Evolutionary conservation across 768 basidiomycete species (phyloP).

Genomic region (Hygrocybe punicea): DNA sequence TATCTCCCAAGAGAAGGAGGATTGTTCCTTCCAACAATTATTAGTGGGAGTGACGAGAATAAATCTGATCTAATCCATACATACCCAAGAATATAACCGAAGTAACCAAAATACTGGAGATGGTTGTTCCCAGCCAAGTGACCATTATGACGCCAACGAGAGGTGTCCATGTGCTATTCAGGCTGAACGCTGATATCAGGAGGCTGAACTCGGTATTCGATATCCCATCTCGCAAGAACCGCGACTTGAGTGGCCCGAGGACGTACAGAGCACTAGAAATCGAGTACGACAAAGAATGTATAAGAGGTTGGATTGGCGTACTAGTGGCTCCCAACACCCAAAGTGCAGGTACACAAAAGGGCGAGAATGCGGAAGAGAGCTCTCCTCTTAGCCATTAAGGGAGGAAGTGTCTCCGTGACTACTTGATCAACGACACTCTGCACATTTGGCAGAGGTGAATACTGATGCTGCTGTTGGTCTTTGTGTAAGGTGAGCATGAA

Average conservation of each 20-base stretch:
- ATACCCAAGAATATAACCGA: constrained; percentile 62
- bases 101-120: constrained; percentile 70
- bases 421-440: no score
- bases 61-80: constrained; percentile 8
- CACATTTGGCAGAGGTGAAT: no score
- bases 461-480: no score
- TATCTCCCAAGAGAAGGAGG: constrained; percentile 62
- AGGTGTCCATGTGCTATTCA: constrained; percentile 74
- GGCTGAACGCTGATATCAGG: constrained; percentile 69
- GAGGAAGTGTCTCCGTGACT: neutral
- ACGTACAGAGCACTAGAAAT: constrained; percentile 61
- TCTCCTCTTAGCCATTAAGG: constrained; percentile 23
- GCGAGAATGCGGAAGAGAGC: constrained; percentile 57
- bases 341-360: constrained; percentile 65
- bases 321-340: constrained; percentile 80
- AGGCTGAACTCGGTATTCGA: constrained; percentile 76
- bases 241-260: constrained; percentile 74
- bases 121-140: constrained; percentile 67
- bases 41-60: neutral
- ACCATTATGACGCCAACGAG: constrained; percentile 72
- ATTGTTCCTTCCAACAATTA: constrained; percentile 48
- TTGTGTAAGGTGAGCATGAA: no score
- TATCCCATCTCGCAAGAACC: constrained; percentile 64
- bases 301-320: constrained; percentile 29
- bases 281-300: neutral